A percentile compares a stretch with the other conserved stretches of the same genome.
These are phyloP conservation scores for Cenchrus americanus DNA, from an alignment of 176 grass and related monocot species.

Conservation along the genomic window DNA sequence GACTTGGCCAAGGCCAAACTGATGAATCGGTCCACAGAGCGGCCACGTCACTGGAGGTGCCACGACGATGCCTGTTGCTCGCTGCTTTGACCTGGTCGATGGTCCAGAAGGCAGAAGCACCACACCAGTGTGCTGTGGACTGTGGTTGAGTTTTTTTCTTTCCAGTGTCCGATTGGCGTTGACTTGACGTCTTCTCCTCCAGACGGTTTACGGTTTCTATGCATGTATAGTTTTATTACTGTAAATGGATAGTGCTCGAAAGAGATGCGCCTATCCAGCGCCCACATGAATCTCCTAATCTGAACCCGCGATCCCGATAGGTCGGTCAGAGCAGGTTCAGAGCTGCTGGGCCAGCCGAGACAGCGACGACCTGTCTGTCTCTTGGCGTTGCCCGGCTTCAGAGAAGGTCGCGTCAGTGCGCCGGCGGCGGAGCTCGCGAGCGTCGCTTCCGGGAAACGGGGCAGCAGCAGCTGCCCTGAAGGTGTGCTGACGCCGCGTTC, in stretches of 20 bases:
- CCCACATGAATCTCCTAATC: too few relatives aligned
- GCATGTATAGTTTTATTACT: neutral
- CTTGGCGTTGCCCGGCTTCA: neutral
- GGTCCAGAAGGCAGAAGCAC: neutral
- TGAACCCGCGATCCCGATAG: too few relatives aligned
- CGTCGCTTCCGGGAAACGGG: slow-evolving; percentile 28
- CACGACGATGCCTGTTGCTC: neutral
- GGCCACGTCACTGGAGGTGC: neutral
- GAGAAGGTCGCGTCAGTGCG: neutral
- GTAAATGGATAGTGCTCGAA: too few relatives aligned
- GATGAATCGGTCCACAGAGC: neutral
- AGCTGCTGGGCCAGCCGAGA: too few relatives aligned
- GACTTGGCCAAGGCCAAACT: neutral
- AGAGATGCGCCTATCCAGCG: too few relatives aligned
- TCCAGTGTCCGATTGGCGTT: neutral
- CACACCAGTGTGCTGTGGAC: too few relatives aligned
- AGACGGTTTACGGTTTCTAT: neutral
- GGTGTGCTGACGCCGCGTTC: neutral
- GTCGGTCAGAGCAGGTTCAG: too few relatives aligned
- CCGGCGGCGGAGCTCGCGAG: neutral
- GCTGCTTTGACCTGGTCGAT: slow-evolving; percentile 8
- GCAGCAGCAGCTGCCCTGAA: neutral
- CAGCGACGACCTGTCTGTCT: neutral
- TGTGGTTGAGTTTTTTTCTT: too few relatives aligned
- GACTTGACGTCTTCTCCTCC: neutral